Conservation (phyloP, 176 grass and related monocot species). For the Triticum timopheevii region DNA sequence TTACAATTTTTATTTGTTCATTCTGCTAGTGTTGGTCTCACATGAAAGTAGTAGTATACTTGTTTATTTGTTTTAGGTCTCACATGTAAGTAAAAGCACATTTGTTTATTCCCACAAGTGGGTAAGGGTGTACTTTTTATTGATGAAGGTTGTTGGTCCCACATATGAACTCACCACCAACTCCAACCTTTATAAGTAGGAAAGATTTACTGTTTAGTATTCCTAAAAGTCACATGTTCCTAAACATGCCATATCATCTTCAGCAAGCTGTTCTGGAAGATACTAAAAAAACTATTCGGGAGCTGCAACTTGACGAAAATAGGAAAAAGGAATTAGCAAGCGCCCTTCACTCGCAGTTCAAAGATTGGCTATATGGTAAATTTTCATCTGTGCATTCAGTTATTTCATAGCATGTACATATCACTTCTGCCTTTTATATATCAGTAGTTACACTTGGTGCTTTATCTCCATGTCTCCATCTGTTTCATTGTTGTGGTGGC, state of each 20-base stretch:
- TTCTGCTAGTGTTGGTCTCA: too few species aligned
- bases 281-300: conserved; percentile 71
- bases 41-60: too few species aligned
- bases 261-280: conserved; percentile 73
- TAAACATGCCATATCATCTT: conserved; percentile 31
- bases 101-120: too few species aligned
- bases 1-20: too few species aligned
- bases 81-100: too few species aligned
- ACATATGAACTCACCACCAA: too few species aligned
- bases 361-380: conserved; percentile 97
- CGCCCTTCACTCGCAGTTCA: conserved; percentile 92
- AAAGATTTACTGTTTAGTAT: conserved; percentile 3
- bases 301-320: conserved; percentile 84
- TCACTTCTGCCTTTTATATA: background rate
- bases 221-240: background rate
- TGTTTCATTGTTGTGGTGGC: background rate
- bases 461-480: conserved; percentile 11
- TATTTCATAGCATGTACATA: background rate
- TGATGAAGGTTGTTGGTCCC: too few species aligned
- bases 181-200: too few species aligned
- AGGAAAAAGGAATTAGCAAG: conserved; percentile 76
- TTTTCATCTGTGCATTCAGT: conserved; percentile 3
- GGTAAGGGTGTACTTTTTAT: too few species aligned
- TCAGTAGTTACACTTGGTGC: background rate
- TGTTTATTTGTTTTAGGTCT: too few species aligned